Conservation (phyloP, 2,329 filamentous ascomycete genomes). For the Orbilia javanica region DNA sequence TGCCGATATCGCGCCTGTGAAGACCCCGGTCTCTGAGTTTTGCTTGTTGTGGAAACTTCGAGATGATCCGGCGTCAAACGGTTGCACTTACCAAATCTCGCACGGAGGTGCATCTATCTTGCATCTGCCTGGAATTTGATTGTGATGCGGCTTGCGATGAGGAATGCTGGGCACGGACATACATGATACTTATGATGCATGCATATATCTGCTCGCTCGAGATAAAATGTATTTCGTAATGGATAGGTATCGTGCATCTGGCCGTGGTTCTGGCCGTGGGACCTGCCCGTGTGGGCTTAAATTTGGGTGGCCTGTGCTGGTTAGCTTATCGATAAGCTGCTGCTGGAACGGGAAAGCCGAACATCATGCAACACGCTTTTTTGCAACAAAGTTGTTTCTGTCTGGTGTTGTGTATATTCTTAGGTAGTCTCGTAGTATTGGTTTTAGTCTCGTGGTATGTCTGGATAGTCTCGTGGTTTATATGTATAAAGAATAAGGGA, state of each 20-base stretch:
- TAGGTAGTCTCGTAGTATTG: background rate
- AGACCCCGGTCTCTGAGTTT: conserved; percentile 17
- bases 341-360: conserved; percentile 31
- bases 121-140: background rate
- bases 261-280: background rate
- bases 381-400: background rate
- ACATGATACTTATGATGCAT: background rate
- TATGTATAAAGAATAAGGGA: no score
- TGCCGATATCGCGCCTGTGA: conserved; percentile 43
- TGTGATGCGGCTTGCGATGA: background rate
- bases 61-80: conserved; percentile 12
- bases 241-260: conserved; percentile 3
- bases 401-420: background rate
- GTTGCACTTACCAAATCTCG: background rate
- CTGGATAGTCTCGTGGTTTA: no score
- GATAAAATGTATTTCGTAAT: conserved; percentile 3
- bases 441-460: no score
- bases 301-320: background rate
- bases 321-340: conserved; percentile 38
- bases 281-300: conserved; percentile 6
- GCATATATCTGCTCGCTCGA: background rate
- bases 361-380: conserved; percentile 45
- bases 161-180: background rate
- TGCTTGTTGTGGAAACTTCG: conserved; percentile 30
- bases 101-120: background rate